phyloP scores from a whole-genome alignment of 1,284 basidiomycete species.

The Earliella scabrosa region DNA sequence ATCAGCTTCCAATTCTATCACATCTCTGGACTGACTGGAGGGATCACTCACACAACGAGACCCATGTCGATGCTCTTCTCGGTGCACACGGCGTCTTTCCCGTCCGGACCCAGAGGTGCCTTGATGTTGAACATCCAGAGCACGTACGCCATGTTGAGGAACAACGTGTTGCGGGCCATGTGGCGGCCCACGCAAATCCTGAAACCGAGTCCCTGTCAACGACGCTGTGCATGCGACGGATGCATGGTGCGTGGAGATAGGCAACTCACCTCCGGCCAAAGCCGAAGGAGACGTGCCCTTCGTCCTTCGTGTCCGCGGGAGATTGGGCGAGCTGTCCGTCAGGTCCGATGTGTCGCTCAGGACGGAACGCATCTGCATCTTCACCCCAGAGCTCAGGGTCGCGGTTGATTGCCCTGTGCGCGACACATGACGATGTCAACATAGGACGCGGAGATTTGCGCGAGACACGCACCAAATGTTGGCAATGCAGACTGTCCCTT shows the following conservation, averaged over 20 bases:
- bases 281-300: conserved; percentile 14
- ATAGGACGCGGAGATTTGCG: not conserved
- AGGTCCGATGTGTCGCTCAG: conserved; percentile 43
- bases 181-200: conserved; percentile 14
- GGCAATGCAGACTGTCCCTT: conserved; percentile 25
- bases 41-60: conserved; percentile 1
- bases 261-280: conserved; percentile 13
- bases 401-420: conserved; percentile 47
- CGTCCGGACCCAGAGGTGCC: conserved; percentile 14
- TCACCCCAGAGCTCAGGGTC: conserved; percentile 37
- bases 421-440: not conserved
- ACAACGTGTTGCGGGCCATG: conserved; percentile 26
- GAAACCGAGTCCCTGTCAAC: not conserved
- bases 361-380: conserved; percentile 42
- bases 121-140: conserved; percentile 27
- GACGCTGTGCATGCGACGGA: conserved; percentile 4
- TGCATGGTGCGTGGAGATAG: not conserved
- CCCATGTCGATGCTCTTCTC: conserved; percentile 8
- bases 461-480: conserved; percentile 21
- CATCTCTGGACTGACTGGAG: not conserved
- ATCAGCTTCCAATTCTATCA: not conserved
- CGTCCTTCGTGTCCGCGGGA: conserved; percentile 7
- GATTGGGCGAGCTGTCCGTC: conserved; percentile 7
- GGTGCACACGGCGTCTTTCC: conserved; percentile 5
- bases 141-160: conserved; percentile 26